Evolutionary conservation across 257 asterid genomes (phyloP).

Genomic region (Ehretia macrophylla): DNA sequence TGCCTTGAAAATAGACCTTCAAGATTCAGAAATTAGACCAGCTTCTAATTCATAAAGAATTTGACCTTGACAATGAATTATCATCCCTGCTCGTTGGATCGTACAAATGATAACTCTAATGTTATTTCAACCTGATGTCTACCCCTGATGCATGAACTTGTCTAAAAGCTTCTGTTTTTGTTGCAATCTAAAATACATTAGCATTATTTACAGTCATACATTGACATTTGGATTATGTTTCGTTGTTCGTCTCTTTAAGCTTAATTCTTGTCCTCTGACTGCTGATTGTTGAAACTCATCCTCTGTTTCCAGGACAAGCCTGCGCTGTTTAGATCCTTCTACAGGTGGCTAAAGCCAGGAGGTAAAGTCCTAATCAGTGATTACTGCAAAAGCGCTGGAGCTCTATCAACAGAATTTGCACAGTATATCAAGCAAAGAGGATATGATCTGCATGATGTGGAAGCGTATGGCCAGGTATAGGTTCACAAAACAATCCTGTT

Average conservation of each 20-base stretch:
- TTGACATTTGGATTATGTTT: background rate
- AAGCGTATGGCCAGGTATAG: conserved; percentile 77
- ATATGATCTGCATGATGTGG: conserved; percentile 76
- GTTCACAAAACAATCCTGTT: background rate
- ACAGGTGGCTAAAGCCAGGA: conserved; percentile 97
- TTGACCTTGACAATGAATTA: too few species aligned
- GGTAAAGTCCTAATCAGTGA: conserved; percentile 89
- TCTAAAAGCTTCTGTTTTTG: too few species aligned
- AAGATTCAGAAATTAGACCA: too few species aligned
- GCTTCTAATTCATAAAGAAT: too few species aligned
- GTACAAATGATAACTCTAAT: too few species aligned
- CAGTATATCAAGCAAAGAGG: conserved; percentile 87
- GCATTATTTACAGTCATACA: background rate
- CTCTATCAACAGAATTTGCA: conserved; percentile 62
- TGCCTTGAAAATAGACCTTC: too few species aligned
- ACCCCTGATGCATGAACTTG: too few species aligned
- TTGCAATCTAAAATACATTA: too few species aligned
- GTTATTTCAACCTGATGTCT: too few species aligned
- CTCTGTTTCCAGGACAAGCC: conserved; percentile 74
- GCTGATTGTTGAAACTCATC: background rate
- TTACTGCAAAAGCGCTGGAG: conserved; percentile 78
- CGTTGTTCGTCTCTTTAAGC: conserved; percentile 1
- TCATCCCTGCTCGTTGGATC: too few species aligned
- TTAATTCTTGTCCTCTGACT: background rate
- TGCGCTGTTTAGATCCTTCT: conserved; percentile 74